Conservation (phyloP, 345 rosid species). For the Linum lewisii region DNA sequence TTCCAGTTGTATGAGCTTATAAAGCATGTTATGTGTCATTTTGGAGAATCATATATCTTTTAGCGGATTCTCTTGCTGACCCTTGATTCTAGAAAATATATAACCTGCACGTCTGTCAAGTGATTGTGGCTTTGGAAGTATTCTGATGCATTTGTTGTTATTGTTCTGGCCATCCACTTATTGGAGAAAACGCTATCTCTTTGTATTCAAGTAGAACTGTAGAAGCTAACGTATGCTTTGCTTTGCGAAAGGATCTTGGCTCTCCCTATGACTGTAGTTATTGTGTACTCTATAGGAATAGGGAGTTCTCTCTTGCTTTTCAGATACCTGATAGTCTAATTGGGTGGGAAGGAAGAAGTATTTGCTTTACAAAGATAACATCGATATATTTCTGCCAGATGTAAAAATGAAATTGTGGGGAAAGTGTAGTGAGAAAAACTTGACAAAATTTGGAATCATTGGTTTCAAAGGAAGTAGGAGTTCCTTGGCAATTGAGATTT, state of each 20-base stretch:
- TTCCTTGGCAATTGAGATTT: no score
- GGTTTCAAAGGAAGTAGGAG: no score
- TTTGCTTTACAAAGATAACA: neutral
- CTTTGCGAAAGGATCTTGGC: neutral
- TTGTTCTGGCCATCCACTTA: neutral
- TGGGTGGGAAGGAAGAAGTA: neutral
- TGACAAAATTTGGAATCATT: no score
- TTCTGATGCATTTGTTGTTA: neutral
- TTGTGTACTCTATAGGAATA: neutral
- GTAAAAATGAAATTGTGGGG: no score
- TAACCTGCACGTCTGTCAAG: neutral
- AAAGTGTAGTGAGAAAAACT: no score
- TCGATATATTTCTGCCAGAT: neutral
- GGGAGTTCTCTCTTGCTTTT: neutral
- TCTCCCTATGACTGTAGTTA: neutral
- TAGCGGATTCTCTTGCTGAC: neutral
- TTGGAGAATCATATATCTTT: constrained; percentile 1
- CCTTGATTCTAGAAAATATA: neutral
- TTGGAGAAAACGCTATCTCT: neutral
- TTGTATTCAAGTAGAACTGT: neutral
- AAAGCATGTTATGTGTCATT: neutral
- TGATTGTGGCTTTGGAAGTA: neutral
- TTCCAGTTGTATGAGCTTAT: constrained; percentile 1
- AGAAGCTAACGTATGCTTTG: neutral
- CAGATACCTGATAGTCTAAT: neutral